A percentile compares a stretch with the other conserved stretches of the same genome.
phyloP scores from a whole-genome alignment of 805 yeast species.

The Cyberlindnera maritima region DNA sequence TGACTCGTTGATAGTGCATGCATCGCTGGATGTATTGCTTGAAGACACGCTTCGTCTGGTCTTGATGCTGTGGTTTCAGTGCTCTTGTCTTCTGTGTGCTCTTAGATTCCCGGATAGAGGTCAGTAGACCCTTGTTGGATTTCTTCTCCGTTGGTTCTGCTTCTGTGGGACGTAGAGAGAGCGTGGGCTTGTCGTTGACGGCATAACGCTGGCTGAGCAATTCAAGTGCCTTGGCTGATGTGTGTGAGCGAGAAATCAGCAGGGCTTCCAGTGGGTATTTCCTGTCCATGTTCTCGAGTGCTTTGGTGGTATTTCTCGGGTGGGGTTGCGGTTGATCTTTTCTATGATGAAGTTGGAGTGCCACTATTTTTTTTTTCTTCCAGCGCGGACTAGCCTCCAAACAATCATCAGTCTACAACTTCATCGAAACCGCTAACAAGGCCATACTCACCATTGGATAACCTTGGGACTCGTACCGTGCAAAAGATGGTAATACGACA shows the following conservation, averaged over 20 bases:
- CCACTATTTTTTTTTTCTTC: not conserved
- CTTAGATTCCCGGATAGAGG: constrained; percentile 16
- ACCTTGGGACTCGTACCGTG: no score
- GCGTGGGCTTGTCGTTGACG: constrained; percentile 27
- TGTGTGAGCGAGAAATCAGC: constrained; percentile 21
- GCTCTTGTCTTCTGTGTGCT: constrained; percentile 8
- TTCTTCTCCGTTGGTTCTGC: constrained; percentile 19
- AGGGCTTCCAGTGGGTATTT: constrained; percentile 24
- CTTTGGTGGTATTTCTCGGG: no score
- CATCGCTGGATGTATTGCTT: constrained; percentile 26
- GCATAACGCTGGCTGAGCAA: constrained; percentile 35
- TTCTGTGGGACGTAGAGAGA: constrained; percentile 32
- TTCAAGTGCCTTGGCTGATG: constrained; percentile 27
- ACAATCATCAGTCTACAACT: no score
- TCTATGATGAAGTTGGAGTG: not conserved
- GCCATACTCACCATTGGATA: no score
- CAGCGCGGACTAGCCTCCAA: no score
- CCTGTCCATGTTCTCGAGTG: constrained; percentile 24
- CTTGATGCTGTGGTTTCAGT: constrained; percentile 20
- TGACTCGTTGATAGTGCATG: constrained; percentile 23
- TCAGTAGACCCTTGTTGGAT: constrained; percentile 20
- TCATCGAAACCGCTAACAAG: no score
- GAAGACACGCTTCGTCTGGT: constrained; percentile 30
- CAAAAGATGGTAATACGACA: not conserved
- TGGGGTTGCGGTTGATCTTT: no score